Percentiles rank a stretch among this genome's conserved stretches.
Evolutionary conservation across 2,329 filamentous ascomycete species (phyloP).

Genomic region (Laburnicola sp.): DNA sequence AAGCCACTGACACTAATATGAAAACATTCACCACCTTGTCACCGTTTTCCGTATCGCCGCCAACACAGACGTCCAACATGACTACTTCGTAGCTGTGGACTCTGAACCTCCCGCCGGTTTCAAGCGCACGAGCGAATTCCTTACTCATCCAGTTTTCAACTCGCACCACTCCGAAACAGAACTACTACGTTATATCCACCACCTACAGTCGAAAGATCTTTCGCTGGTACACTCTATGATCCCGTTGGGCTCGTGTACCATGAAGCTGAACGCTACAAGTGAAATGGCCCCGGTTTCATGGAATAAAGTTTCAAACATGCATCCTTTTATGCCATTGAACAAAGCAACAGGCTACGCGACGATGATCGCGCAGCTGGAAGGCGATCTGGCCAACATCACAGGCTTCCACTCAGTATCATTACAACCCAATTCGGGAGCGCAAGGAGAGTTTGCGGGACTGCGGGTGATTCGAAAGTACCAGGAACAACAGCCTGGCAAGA

Average conservation of each 20-base stretch:
- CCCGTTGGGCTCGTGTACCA: slow-evolving; percentile 92
- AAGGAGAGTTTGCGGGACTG: slow-evolving; percentile 91
- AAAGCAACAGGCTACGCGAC: slow-evolving; percentile 68
- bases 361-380: slow-evolving; percentile 72
- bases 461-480: slow-evolving; percentile 85
- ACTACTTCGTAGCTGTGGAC: slow-evolving; percentile 18
- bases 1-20: slow-evolving; percentile 64
- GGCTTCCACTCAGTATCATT: slow-evolving; percentile 88
- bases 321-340: slow-evolving; percentile 73
- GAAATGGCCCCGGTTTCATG: slow-evolving; percentile 88
- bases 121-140: slow-evolving; percentile 71
- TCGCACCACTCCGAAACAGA: slow-evolving; percentile 93
- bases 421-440: slow-evolving; percentile 93
- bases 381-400: slow-evolving; percentile 79
- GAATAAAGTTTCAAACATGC: slow-evolving; percentile 74
- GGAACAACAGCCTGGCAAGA: slow-evolving; percentile 66
- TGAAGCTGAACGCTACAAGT: slow-evolving; percentile 94
- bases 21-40: slow-evolving; percentile 62
- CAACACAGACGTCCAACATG: slow-evolving; percentile 20
- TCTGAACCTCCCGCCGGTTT: slow-evolving; percentile 57
- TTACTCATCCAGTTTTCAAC: slow-evolving; percentile 94
- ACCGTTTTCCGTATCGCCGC: slow-evolving; percentile 57
- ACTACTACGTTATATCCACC: slow-evolving; percentile 88
- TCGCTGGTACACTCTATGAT: slow-evolving; percentile 98
- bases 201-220: slow-evolving; percentile 90